phyloP scores from a whole-genome alignment of 2,329 filamentous ascomycete genomes.

The Blastomyces parvus region DNA sequence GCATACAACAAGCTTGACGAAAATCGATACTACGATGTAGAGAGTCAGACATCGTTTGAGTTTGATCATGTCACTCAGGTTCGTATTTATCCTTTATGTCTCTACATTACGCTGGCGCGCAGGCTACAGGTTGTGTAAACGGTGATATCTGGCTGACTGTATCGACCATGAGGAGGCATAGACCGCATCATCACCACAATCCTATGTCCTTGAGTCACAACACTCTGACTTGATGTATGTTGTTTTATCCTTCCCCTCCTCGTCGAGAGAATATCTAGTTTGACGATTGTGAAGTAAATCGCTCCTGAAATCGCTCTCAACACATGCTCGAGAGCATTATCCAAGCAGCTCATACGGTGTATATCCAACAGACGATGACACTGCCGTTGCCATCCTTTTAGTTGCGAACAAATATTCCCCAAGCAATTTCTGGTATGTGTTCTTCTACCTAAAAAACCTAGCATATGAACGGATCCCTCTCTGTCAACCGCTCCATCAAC shows the following conservation, averaged over 20 bases:
- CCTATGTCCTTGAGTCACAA: conserved; percentile 64
- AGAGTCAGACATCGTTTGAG: conserved; percentile 75
- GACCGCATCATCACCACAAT: conserved; percentile 76
- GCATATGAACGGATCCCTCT: conserved; percentile 7
- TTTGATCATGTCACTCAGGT: conserved; percentile 79
- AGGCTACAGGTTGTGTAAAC: background rate
- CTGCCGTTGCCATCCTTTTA: conserved; percentile 67
- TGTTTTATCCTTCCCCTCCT: background rate
- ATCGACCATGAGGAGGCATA: conserved; percentile 27
- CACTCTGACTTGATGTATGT: conserved; percentile 72
- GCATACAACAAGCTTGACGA: conserved; percentile 71
- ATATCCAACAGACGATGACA: conserved; percentile 68
- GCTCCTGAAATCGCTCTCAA: conserved; percentile 63
- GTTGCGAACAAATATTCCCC: conserved; percentile 97
- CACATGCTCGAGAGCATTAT: conserved; percentile 82
- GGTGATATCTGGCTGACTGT: conserved; percentile 11
- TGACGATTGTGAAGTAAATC: conserved; percentile 55
- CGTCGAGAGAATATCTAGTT: background rate
- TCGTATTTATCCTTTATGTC: conserved; percentile 15
- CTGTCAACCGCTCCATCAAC: background rate
- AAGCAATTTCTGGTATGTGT: conserved; percentile 80
- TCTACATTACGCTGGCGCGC: background rate
- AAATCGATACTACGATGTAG: conserved; percentile 81
- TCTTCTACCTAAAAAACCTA: background rate
- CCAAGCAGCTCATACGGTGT: conserved; percentile 70